phyloP scores from a whole-genome alignment of 169 alveolate species.

The Ichthyophthirius multifiliis region DNA sequence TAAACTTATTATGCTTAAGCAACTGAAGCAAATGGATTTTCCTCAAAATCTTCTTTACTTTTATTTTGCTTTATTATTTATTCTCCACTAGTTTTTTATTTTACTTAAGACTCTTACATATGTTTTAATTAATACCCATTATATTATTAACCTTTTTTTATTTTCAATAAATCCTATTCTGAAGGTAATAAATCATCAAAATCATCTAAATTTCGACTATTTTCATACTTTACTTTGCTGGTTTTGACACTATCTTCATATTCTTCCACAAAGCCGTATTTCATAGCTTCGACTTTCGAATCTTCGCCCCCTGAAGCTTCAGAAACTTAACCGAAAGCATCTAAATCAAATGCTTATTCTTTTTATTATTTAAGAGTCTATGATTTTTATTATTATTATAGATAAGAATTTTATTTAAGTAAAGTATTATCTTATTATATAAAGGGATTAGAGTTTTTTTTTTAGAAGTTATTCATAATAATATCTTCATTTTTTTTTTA shows the following conservation, averaged over 20 bases:
- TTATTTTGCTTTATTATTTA: no score
- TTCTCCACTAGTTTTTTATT: no score
- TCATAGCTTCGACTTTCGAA: not conserved
- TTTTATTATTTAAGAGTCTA: not conserved
- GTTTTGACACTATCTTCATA: not conserved
- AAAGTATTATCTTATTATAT: no score
- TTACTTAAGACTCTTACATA: not conserved
- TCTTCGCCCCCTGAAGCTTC: slow-evolving; percentile 3
- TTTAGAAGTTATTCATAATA: no score
- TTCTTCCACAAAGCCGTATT: not conserved
- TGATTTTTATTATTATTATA: not conserved
- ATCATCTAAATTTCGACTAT: not conserved
- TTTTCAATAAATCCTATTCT: not conserved
- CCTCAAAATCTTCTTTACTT: no score
- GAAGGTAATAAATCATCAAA: not conserved
- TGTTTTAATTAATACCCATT: not conserved
- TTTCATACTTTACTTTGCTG: not conserved
- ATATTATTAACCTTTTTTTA: not conserved
- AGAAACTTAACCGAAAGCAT: not conserved
- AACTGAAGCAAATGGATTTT: no score
- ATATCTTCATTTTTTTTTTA: no score
- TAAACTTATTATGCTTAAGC: no score
- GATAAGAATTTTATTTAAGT: no score
- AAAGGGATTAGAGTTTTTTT: no score
- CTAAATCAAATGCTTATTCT: not conserved